phyloP scores from a whole-genome alignment of 73 alveolate genomes.

The Stentor coeruleus region DNA sequence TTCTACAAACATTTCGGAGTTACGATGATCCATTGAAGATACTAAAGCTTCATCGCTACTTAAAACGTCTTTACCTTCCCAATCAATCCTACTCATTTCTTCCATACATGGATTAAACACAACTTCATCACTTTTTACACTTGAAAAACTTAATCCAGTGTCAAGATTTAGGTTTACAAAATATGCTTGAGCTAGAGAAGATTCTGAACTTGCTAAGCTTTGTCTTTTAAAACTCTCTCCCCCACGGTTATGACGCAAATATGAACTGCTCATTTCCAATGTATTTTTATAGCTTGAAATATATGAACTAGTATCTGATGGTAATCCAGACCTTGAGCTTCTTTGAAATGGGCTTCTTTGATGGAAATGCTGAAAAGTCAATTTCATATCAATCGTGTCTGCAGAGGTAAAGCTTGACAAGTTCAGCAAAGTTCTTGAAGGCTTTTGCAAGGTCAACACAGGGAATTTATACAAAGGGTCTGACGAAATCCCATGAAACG shows the following conservation, averaged over 20 bases:
- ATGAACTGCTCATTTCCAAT: background rate
- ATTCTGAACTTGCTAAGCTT: background rate
- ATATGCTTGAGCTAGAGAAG: background rate
- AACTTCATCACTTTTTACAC: background rate
- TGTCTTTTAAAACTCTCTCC: background rate
- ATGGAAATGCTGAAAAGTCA: conserved; percentile 1
- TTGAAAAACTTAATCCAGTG: background rate
- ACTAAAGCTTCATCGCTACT: background rate
- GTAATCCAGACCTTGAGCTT: background rate
- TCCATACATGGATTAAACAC: background rate
- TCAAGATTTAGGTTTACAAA: background rate
- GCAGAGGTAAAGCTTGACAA: background rate
- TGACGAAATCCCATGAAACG: too few relatives aligned
- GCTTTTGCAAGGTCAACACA: background rate
- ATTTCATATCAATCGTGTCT: background rate
- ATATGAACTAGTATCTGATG: background rate
- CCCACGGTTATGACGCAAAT: background rate
- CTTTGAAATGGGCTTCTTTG: conserved; percentile 20
- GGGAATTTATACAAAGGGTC: conserved; percentile 10
- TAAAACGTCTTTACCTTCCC: background rate
- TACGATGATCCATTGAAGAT: too few relatives aligned
- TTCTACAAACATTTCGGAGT: background rate
- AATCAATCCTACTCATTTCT: background rate
- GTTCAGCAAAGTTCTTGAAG: background rate
- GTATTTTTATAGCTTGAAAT: background rate